These are phyloP conservation scores for Nemania bipapillata DNA, from an alignment of 2,329 filamentous ascomycete species.

Conservation along the genomic window DNA sequence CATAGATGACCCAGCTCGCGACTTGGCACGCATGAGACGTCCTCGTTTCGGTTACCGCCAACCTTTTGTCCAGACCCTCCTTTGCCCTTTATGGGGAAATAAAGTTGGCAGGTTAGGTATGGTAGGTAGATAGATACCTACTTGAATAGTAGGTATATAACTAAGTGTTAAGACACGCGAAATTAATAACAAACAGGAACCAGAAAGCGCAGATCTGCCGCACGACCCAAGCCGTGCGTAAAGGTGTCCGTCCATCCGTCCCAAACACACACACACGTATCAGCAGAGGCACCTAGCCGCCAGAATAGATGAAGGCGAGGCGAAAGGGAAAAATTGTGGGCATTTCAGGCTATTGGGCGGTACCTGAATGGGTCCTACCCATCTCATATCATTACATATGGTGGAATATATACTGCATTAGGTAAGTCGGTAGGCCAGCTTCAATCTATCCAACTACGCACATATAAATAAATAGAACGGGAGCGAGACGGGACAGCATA, in stretches of 20 bases:
- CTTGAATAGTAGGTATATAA: not conserved
- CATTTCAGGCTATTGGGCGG: slow-evolving; percentile 8
- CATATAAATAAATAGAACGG: not conserved
- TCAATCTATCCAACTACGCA: no score
- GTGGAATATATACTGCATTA: no score
- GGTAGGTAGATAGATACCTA: no score
- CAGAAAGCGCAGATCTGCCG: not conserved
- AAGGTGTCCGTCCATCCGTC: no score
- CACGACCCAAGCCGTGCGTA: not conserved
- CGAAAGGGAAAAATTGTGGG: slow-evolving; percentile 4
- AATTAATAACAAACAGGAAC: not conserved
- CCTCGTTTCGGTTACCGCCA: not conserved
- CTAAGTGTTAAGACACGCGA: not conserved
- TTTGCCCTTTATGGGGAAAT: no score
- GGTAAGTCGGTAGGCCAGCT: no score
- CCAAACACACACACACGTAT: slow-evolving; percentile 17
- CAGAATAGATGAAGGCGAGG: slow-evolving; percentile 3
- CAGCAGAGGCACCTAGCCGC: slow-evolving; percentile 16
- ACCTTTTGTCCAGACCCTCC: not conserved
- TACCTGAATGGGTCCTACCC: not conserved
- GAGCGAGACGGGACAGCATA: not conserved
- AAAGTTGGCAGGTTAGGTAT: no score
- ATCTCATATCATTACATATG: no score
- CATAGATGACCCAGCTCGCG: not conserved
- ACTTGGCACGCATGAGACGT: not conserved